A percentile compares a stretch with the other conserved stretches of the same genome.
Evolutionary conservation across 257 asterid genomes (phyloP).

Genomic region (Coffea canephora): DNA sequence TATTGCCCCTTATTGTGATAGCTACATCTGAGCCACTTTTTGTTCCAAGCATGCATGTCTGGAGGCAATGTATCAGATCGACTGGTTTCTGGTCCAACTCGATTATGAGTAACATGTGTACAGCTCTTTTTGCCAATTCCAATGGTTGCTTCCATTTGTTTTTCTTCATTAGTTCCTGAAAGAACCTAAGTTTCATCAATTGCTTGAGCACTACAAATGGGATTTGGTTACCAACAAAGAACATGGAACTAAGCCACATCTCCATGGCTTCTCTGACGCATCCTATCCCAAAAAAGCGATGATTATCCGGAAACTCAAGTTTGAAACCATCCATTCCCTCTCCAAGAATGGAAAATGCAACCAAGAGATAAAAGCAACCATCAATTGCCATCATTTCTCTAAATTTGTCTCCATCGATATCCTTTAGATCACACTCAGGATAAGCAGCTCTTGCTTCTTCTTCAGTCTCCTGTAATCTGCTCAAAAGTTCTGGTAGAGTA

Average conservation of each 20-base stretch:
- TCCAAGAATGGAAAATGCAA: not conserved
- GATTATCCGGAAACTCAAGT: not conserved
- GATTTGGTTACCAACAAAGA: constrained; percentile 12
- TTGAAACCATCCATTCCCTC: too few species aligned
- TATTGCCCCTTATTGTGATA: too few species aligned
- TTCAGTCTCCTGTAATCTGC: not conserved
- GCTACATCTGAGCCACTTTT: not conserved
- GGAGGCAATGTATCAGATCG: constrained; percentile 4
- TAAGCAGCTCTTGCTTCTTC: not conserved
- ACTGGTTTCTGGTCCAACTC: not conserved
- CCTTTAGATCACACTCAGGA: not conserved
- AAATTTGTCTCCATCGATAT: not conserved
- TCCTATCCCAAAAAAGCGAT: not conserved
- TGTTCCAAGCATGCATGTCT: not conserved
- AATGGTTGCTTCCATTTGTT: not conserved
- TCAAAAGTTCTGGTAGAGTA: not conserved
- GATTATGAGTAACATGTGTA: not conserved
- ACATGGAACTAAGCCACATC: constrained; percentile 7
- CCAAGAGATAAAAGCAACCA: constrained; percentile 4
- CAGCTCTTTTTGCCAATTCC: not conserved
- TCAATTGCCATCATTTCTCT: constrained; percentile 11
- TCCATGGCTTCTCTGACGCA: not conserved
- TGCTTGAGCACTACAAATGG: constrained; percentile 4
- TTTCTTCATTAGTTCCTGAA: not conserved
- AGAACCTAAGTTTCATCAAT: not conserved